Evolutionary conservation across 495 filamentous ascomycete genomes (phyloP).

Genomic region (Tuber magnatum): DNA sequence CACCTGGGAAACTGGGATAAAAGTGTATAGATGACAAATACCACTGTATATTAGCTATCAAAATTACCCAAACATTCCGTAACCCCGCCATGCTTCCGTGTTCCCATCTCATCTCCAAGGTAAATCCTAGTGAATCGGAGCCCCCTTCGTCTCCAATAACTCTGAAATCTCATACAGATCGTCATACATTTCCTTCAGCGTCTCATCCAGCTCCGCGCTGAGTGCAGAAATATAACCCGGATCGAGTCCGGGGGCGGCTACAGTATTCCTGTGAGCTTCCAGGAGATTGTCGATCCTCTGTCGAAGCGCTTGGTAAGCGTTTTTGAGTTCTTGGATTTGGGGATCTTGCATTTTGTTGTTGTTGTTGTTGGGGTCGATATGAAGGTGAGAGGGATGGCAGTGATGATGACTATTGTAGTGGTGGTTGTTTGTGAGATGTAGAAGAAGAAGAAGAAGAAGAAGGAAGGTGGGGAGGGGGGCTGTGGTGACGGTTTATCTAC

Average conservation of each 20-base stretch:
- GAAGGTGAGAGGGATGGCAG: background rate
- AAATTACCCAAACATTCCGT: background rate
- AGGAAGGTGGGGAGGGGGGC: too few species aligned
- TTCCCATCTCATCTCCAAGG: background rate
- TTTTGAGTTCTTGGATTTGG: background rate
- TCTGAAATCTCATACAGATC: background rate
- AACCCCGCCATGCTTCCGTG: background rate
- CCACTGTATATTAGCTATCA: background rate
- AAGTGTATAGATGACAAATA: background rate
- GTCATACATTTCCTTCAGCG: background rate
- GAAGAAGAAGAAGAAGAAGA: background rate
- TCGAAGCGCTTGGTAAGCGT: background rate
- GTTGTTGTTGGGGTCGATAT: background rate
- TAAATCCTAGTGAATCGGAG: background rate
- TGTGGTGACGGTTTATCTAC: background rate
- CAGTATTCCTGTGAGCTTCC: background rate
- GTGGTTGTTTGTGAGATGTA: background rate
- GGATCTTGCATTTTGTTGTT: background rate
- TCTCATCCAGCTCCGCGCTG: background rate
- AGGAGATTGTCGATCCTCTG: background rate
- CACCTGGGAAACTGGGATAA: background rate
- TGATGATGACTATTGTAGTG: background rate
- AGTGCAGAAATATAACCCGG: background rate
- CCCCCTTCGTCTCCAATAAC: background rate
- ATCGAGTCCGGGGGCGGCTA: background rate